A percentile compares a stretch with the other conserved stretches of the same genome.
Conservation (phyloP, 257 asterid genomes). For the Salvia splendens region DNA sequence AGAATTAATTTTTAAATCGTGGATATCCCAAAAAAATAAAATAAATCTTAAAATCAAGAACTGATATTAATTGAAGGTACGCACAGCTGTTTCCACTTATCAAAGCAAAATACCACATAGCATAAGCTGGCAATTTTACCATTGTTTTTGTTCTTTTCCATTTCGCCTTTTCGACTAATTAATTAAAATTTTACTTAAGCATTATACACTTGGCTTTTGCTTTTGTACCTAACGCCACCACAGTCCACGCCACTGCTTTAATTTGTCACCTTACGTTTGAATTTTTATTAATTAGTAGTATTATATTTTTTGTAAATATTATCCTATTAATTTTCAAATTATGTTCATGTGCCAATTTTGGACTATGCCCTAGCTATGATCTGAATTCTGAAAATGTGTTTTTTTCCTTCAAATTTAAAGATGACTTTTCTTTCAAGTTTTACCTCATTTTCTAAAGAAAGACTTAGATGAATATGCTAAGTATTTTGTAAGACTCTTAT, state of each 20-base stretch:
- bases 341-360: too few species aligned
- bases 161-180: constrained; percentile 3
- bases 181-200: not conserved
- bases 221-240: constrained; percentile 3
- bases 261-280: constrained; percentile 10
- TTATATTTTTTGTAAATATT: not conserved
- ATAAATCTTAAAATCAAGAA: too few species aligned
- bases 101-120: constrained; percentile 8
- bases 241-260: not conserved
- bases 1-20: too few species aligned
- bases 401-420: too few species aligned
- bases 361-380: too few species aligned
- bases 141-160: constrained; percentile 15
- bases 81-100: constrained; percentile 25
- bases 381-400: too few species aligned
- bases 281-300: not conserved
- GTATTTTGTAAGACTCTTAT: too few species aligned
- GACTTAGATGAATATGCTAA: too few species aligned
- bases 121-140: constrained; percentile 27
- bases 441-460: too few species aligned
- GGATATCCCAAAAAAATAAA: too few species aligned
- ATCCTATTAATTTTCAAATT: not conserved
- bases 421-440: too few species aligned
- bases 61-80: too few species aligned
- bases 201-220: not conserved